Percentiles rank a stretch among this genome's conserved stretches.
Conservation (phyloP, 441 rosid genomes). For the Euphorbia schlechtendalii region DNA sequence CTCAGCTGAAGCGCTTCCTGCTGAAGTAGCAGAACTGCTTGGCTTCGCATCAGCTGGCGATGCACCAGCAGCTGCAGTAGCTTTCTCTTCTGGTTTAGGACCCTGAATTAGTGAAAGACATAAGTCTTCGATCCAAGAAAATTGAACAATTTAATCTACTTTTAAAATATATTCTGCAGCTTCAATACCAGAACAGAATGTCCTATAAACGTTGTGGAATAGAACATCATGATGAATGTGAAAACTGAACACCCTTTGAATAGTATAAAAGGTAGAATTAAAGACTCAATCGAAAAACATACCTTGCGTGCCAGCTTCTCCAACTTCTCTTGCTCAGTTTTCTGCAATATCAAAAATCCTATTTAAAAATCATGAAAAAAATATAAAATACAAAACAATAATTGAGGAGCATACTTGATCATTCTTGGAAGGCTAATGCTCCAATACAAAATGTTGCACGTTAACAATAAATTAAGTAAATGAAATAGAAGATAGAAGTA, state of each 20-base stretch:
- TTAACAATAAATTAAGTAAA: no score
- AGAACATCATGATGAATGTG: neutral
- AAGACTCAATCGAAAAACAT: constrained; percentile 3
- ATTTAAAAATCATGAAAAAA: neutral
- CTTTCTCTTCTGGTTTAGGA: constrained; percentile 54
- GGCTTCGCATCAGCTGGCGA: constrained; percentile 43
- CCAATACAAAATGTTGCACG: neutral
- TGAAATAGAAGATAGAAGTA: neutral
- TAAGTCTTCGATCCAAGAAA: neutral
- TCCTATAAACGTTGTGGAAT: no score
- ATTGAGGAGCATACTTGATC: neutral
- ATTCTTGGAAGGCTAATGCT: neutral
- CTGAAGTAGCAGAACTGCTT: constrained; percentile 32
- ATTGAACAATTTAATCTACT: neutral
- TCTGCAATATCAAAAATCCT: constrained; percentile 46
- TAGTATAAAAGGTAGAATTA: neutral
- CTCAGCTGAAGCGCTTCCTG: constrained; percentile 42
- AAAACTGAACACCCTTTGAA: constrained; percentile 1
- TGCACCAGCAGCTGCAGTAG: constrained; percentile 37
- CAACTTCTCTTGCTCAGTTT: constrained; percentile 81
- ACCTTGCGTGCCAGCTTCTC: constrained; percentile 92
- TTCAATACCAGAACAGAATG: no score
- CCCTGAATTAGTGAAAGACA: constrained; percentile 32
- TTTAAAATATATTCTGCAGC: no score
- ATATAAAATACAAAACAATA: constrained; percentile 2